Base-by-base conservation (phyloP, 163 green algal species). In the Trebouxia gelatinosa region DNA sequence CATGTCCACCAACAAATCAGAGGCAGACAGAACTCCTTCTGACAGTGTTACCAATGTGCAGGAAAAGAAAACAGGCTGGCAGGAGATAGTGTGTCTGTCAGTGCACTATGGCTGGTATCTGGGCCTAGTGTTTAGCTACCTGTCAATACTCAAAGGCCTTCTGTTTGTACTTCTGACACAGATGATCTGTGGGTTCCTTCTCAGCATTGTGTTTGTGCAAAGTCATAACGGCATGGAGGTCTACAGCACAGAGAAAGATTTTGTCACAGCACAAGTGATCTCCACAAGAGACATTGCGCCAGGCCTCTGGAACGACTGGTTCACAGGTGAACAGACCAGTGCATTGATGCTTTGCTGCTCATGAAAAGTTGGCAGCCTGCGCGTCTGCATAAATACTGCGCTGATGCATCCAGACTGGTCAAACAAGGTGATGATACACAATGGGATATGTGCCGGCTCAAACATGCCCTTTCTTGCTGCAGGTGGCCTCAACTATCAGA, bases 181-280 rank as follows among this genome's bases (percentile, higher is more conserved):
- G 77, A 39, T 85, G n/a, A 32, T 90, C 13, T 72, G 70, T 26
- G 90, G 90, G 13, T 84, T 91, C 40, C 61, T 92, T 32, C 86
- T 93, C 7, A 76, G 66, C 46, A 84, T 93, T 38, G 90, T 93
- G 5, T 94, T 94, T 80, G 84, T 93, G 66, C 90, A 94, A 74
- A 92, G 87, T 79, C 90, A 94, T 88, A 94, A 94, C 50, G 90
- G 83, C 72, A 94, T 93, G 90, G 89, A 94, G 75, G 84, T 94
- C 0, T 92, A 94, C 87, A 82, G 85, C 35, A 85, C 86, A 3
- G 48, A 66, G 35, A 91, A 89, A 51, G 89, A 94, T 77, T 94
- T 93, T 72, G 81, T 90, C 61, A 89, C 84, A 29, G 84, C 85
- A 17, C 89, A 94, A 80, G 64, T 92, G 3, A 80, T 90, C 28